Evolutionary conservation across 2,329 filamentous ascomycete genomes (phyloP).

Genomic region (Cladosporium sp.): DNA sequence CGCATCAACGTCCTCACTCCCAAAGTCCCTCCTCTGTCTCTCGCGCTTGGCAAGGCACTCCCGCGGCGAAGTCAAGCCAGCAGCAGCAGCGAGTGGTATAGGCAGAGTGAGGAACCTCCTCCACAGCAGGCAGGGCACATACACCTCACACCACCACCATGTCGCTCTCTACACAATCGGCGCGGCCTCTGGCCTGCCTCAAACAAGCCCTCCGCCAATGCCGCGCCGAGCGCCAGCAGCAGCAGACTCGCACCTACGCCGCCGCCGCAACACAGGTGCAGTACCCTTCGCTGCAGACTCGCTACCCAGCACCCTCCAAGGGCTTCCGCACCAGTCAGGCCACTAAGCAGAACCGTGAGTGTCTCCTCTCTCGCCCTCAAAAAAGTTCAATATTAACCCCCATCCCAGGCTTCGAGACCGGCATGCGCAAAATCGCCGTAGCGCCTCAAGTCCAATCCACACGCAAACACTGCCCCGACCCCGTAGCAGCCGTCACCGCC

Average conservation of each 20-base stretch:
- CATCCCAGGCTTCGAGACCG: constrained; percentile 34
- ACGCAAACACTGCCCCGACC: constrained; percentile 61
- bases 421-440: constrained; percentile 37
- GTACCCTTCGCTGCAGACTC: constrained; percentile 49
- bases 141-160: constrained; percentile 45
- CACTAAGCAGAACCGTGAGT: constrained; percentile 39
- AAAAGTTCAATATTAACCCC: background rate
- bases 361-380: too few species aligned
- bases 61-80: constrained; percentile 16
- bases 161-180: constrained; percentile 57
- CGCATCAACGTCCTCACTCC: background rate
- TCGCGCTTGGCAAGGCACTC: constrained; percentile 13
- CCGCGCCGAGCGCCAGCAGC: constrained; percentile 42
- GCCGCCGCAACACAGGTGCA: constrained; percentile 50
- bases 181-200: constrained; percentile 71
- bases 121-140: constrained; percentile 3
- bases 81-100: constrained; percentile 11
- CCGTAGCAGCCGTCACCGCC: constrained; percentile 67
- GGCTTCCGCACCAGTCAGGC: constrained; percentile 38
- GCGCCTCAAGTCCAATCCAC: constrained; percentile 58
- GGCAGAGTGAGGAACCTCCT: background rate
- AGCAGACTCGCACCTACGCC: constrained; percentile 47
- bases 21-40: constrained; percentile 13
- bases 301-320: constrained; percentile 31
- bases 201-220: constrained; percentile 65